phyloP scores from a whole-genome alignment of 805 yeast genomes.

The Saccharomycopsis selenospora region DNA sequence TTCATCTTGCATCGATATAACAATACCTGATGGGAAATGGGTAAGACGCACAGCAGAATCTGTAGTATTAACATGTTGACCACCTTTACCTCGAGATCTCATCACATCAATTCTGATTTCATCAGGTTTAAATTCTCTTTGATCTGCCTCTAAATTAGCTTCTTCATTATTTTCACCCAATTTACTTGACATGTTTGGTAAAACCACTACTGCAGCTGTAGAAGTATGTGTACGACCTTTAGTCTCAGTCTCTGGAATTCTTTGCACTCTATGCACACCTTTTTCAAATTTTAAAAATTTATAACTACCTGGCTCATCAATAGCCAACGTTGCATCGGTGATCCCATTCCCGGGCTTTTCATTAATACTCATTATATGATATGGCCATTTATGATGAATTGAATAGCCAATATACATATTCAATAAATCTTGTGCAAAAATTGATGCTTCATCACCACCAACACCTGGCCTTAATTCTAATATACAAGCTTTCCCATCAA shows the following conservation, averaged over 20 bases:
- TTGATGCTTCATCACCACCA: conserved; percentile 90
- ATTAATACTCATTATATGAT: conserved; percentile 48
- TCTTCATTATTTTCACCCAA: conserved; percentile 37
- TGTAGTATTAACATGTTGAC: conserved; percentile 96
- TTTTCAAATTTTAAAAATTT: conserved; percentile 72
- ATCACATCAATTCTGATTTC: conserved; percentile 93
- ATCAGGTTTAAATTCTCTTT: conserved; percentile 70
- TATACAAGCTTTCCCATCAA: conserved; percentile 69
- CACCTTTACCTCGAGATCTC: conserved; percentile 97
- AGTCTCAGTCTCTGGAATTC: conserved; percentile 88
- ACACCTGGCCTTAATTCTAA: conserved; percentile 91
- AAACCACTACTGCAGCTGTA: conserved; percentile 89
- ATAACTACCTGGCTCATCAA: conserved; percentile 74
- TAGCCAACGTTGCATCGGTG: conserved; percentile 64
- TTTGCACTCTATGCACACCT: conserved; percentile 93
- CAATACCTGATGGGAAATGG: conserved; percentile 85
- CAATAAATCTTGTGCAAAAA: conserved; percentile 74
- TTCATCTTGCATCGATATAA: conserved; percentile 88
- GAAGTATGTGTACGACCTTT: conserved; percentile 95
- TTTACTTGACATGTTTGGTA: conserved; percentile 66
- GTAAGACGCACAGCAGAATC: conserved; percentile 94
- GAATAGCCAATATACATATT: conserved; percentile 78
- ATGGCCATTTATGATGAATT: conserved; percentile 57
- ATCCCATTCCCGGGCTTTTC: conserved; percentile 61
- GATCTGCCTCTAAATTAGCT: conserved; percentile 43